A percentile compares a stretch with the other conserved stretches of the same genome.
Conservation (phyloP, 768 basidiomycete species). For the Cyclocybe aegerita region DNA sequence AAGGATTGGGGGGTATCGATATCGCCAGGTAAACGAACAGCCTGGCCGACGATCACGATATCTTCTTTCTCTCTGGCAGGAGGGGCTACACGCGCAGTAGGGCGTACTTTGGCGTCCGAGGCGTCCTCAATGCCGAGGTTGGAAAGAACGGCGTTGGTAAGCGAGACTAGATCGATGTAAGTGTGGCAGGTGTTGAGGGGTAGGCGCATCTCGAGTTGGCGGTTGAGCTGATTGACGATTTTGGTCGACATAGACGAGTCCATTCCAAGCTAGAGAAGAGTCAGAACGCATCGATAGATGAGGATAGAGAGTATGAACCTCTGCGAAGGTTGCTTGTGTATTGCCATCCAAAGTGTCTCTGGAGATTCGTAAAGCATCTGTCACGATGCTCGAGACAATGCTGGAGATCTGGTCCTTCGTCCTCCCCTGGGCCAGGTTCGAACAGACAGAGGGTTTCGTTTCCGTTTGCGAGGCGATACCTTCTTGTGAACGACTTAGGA, state of each 20-base stretch:
- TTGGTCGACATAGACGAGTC: conserved; percentile 31
- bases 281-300: neutral
- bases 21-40: conserved; percentile 33
- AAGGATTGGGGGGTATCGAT: conserved; percentile 26
- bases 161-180: conserved; percentile 26
- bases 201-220: conserved; percentile 20
- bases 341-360: conserved; percentile 24
- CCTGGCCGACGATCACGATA: conserved; percentile 36
- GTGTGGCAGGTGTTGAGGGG: conserved; percentile 36
- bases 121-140: conserved; percentile 21
- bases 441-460: conserved; percentile 4
- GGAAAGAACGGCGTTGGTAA: conserved; percentile 22
- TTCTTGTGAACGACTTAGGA: conserved; percentile 17
- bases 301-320: conserved; percentile 16
- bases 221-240: conserved; percentile 30
- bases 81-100: conserved; percentile 10
- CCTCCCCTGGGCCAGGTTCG: conserved; percentile 7
- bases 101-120: conserved; percentile 6
- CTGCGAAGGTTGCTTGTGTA: conserved; percentile 29
- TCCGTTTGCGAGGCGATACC: conserved; percentile 9
- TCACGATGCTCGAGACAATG: conserved; percentile 22
- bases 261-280: conserved; percentile 28
- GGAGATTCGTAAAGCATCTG: conserved; percentile 22
- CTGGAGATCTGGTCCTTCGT: conserved; percentile 20
- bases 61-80: conserved; percentile 20